Evolutionary conservation across 345 rosid genomes (phyloP).

Genomic region (Pugionium dolabratum): DNA sequence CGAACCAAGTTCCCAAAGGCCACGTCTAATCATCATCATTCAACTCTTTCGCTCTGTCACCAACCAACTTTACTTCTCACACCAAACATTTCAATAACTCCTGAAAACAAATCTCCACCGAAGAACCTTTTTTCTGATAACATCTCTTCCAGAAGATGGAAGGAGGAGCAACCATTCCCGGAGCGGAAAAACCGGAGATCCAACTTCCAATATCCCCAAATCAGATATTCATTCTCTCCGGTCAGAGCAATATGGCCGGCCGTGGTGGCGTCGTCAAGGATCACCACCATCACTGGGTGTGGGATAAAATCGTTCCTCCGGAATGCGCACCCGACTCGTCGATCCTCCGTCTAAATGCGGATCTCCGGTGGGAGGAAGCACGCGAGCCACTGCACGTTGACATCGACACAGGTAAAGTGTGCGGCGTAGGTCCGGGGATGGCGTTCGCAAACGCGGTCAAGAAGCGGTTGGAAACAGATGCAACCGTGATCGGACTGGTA

Average conservation of each 20-base stretch:
- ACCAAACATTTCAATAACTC: conserved; percentile 5
- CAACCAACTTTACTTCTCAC: background rate
- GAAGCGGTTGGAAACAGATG: conserved; percentile 24
- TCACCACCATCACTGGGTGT: conserved; percentile 43
- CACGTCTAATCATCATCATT: too few relatives aligned
- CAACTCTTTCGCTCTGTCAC: background rate
- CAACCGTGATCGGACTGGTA: conserved; percentile 53
- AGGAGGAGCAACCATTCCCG: conserved; percentile 14
- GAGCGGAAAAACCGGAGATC: conserved; percentile 12
- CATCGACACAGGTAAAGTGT: conserved; percentile 64
- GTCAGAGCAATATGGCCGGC: conserved; percentile 97
- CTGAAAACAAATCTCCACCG: background rate
- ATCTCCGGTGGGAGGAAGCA: conserved; percentile 70
- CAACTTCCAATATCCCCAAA: conserved; percentile 25
- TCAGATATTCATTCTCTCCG: conserved; percentile 78
- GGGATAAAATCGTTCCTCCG: conserved; percentile 70
- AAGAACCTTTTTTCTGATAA: background rate
- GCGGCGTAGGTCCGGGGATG: conserved; percentile 95
- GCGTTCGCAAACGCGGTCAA: conserved; percentile 64
- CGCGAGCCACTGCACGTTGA: conserved; percentile 79
- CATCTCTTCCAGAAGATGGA: conserved; percentile 27
- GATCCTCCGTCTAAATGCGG: conserved; percentile 61
- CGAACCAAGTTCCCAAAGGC: too few relatives aligned
- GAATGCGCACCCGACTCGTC: conserved; percentile 60
- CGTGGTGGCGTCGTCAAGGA: conserved; percentile 73